Evolutionary conservation across 805 yeast species (phyloP).

Genomic region (Myxozyma mucilagina): DNA sequence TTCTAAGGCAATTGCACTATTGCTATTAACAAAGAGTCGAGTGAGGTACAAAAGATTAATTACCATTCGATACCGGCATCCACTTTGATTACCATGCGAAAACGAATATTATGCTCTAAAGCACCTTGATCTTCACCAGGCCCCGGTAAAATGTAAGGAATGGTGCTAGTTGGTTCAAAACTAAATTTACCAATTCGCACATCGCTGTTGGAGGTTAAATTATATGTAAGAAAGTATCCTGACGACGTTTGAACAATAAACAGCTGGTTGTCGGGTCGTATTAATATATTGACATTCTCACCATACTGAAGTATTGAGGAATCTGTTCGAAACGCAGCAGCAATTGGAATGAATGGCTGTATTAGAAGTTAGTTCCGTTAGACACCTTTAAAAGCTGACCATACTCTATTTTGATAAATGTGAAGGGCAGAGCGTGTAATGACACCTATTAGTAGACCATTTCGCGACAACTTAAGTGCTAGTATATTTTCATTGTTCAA

Average conservation of each 20-base stretch:
- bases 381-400: not conserved
- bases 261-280: slow-evolving; percentile 49
- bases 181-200: slow-evolving; percentile 14
- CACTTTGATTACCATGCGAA: slow-evolving; percentile 35
- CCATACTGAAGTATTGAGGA: slow-evolving; percentile 53
- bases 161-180: slow-evolving; percentile 15
- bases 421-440: slow-evolving; percentile 45
- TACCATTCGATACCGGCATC: slow-evolving; percentile 39
- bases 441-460: slow-evolving; percentile 40
- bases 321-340: slow-evolving; percentile 49
- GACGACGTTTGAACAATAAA: slow-evolving; percentile 36
- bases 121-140: slow-evolving; percentile 46
- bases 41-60: slow-evolving; percentile 29
- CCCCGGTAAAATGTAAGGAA: slow-evolving; percentile 39
- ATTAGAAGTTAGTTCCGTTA: not conserved
- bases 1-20: slow-evolving; percentile 29
- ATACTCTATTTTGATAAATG: slow-evolving; percentile 42
- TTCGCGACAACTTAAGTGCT: slow-evolving; percentile 37
- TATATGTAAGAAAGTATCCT: slow-evolving; percentile 31
- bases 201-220: slow-evolving; percentile 17
- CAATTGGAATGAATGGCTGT: slow-evolving; percentile 50
- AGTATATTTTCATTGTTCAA: slow-evolving; percentile 41
- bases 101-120: slow-evolving; percentile 38
- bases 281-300: slow-evolving; percentile 43
- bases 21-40: slow-evolving; percentile 18